A percentile compares a stretch with the other conserved stretches of the same genome.
Evolutionary conservation across 2,329 filamentous ascomycete genomes (phyloP).

Genomic region (Talaromyces pinophilus): DNA sequence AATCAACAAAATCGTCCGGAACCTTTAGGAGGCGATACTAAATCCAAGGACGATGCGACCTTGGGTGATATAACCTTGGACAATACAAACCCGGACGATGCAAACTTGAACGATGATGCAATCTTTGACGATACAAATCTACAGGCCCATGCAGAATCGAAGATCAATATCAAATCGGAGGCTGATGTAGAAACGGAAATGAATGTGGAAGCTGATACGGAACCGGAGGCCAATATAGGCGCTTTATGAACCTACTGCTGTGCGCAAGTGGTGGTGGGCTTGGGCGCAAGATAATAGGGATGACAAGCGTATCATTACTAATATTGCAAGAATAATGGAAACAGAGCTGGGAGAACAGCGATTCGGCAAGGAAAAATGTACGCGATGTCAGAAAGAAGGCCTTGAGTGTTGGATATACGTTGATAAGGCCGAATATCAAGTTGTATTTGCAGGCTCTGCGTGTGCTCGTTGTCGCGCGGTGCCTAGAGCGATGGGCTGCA

Average conservation of each 20-base stretch:
- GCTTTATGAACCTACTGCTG: background rate
- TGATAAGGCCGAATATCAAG: background rate
- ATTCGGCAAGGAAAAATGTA: background rate
- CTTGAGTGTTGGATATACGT: conserved; percentile 10
- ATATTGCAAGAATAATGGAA: conserved; percentile 17
- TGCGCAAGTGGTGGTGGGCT: conserved; percentile 2
- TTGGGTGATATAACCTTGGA: background rate
- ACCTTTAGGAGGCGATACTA: background rate
- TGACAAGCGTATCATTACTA: background rate
- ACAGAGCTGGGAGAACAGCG: conserved; percentile 13
- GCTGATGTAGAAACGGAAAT: background rate
- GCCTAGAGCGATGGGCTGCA: background rate
- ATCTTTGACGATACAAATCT: background rate
- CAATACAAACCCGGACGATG: background rate
- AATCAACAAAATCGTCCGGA: background rate
- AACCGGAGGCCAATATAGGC: too few species aligned
- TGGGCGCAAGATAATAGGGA: conserved; percentile 1
- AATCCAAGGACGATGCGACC: background rate
- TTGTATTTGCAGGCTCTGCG: conserved; percentile 1
- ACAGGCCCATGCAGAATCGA: background rate
- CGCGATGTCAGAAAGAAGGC: background rate
- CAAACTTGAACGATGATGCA: background rate
- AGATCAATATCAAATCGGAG: background rate
- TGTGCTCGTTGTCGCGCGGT: conserved; percentile 12
- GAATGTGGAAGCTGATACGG: too few species aligned